A percentile compares a stretch with the other conserved stretches of the same genome.
These are phyloP conservation scores for Amauroascus verrucosus DNA, from an alignment of 2,329 filamentous ascomycete genomes.

Conservation along the genomic window DNA sequence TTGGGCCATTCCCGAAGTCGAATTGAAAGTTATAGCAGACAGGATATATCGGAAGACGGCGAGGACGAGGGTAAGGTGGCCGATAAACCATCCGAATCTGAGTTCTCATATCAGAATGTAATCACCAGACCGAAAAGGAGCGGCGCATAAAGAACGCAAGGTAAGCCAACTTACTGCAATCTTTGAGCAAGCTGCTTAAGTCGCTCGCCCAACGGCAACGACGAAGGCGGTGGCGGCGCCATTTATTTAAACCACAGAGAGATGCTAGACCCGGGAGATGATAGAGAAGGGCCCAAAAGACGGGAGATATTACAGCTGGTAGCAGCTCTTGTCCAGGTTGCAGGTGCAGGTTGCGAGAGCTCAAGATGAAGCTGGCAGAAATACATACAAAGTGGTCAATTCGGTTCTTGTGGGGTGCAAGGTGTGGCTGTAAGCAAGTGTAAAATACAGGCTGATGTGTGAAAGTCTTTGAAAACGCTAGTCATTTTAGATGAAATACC, in stretches of 20 bases:
- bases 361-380: not conserved
- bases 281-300: not conserved
- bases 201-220: constrained; percentile 61
- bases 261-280: not conserved
- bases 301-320: not conserved
- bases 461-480: no score
- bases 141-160: not conserved
- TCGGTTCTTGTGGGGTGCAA: not conserved
- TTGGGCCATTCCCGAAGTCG: constrained; percentile 62
- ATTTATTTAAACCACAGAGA: constrained; percentile 33
- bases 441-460: no score
- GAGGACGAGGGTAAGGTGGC: constrained; percentile 75
- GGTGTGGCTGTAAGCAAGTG: not conserved
- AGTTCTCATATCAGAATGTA: constrained; percentile 14
- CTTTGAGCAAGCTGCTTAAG: constrained; percentile 73
- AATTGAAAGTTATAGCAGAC: constrained; percentile 84
- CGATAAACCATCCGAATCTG: constrained; percentile 63
- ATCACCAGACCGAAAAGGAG: not conserved
- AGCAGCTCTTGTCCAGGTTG: not conserved
- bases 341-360: not conserved
- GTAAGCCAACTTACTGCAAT: constrained; percentile 63
- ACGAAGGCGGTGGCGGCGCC: constrained; percentile 64
- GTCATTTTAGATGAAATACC: no score
- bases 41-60: constrained; percentile 72
- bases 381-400: constrained; percentile 7